These are phyloP conservation scores for Debaryomyces subglobosus DNA, from an alignment of 1,139 yeast species.

Conservation along the genomic window DNA sequence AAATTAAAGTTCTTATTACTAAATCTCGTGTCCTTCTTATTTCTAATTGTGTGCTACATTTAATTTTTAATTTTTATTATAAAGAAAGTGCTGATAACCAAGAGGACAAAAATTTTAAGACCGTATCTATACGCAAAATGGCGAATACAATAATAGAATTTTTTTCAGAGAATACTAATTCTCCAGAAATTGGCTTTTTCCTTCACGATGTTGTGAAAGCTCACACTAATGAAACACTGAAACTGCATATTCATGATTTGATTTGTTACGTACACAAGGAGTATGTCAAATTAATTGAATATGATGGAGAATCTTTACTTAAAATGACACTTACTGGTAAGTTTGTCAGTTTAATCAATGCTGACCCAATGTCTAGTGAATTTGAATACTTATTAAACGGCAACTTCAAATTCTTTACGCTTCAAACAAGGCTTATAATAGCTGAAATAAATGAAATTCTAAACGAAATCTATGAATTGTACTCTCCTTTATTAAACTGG, in stretches of 20 bases:
- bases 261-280: not conserved
- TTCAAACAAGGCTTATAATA: constrained; percentile 12
- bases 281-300: not conserved
- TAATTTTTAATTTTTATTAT: constrained; percentile 5
- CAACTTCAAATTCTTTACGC: constrained; percentile 16
- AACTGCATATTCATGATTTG: not conserved
- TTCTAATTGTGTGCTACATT: constrained; percentile 3
- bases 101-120: not conserved
- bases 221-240: not conserved
- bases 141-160: not conserved
- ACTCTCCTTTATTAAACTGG: constrained; percentile 37
- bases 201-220: not conserved
- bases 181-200: not conserved
- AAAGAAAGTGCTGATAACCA: not conserved
- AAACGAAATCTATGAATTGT: constrained; percentile 23
- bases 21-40: not conserved
- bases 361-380: not conserved
- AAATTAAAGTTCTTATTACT: not conserved
- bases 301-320: not conserved
- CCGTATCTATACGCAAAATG: not conserved
- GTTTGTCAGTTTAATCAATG: constrained; percentile 1
- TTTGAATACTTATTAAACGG: constrained; percentile 10
- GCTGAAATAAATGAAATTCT: constrained; percentile 13
- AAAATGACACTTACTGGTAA: constrained; percentile 4
- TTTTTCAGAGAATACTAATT: not conserved